Evolutionary conservation across 169 alveolate genomes (phyloP).

Genomic region (Eimeria praecox): DNA sequence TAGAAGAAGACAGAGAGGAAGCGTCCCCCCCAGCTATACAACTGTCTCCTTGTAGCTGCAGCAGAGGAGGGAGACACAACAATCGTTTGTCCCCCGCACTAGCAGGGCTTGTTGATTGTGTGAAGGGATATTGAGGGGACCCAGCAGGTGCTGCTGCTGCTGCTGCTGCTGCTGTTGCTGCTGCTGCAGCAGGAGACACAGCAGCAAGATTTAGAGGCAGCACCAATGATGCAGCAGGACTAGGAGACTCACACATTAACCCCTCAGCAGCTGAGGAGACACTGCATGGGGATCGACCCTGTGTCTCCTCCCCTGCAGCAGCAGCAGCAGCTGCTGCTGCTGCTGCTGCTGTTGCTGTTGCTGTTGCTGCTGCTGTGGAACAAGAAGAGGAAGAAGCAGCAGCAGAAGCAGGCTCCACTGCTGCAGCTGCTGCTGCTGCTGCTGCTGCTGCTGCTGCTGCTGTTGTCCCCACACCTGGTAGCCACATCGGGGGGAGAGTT

Average conservation of each 20-base stretch:
- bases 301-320: not conserved
- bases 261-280: not conserved
- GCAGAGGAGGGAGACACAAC: not conserved
- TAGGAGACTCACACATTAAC: not conserved
- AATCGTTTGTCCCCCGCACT: slow-evolving; percentile 6
- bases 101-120: slow-evolving; percentile 15
- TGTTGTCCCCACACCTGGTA: too few species aligned
- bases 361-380: slow-evolving; percentile 19
- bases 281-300: slow-evolving; percentile 38
- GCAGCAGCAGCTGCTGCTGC: not conserved
- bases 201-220: not conserved
- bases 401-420: too few species aligned
- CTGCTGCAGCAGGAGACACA: not conserved
- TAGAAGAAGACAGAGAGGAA: not conserved
- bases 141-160: not conserved
- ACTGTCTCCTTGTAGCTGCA: not conserved
- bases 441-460: too few species aligned
- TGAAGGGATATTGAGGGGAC: slow-evolving; percentile 30
- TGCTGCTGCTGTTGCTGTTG: not conserved
- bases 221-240: slow-evolving; percentile 1
- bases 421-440: too few species aligned
- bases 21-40: too few species aligned
- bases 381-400: not conserved
- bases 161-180: not conserved
- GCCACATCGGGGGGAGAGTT: too few species aligned